These are phyloP conservation scores for Copromyces sp. DNA, from an alignment of 495 filamentous ascomycete genomes.

Conservation along the genomic window DNA sequence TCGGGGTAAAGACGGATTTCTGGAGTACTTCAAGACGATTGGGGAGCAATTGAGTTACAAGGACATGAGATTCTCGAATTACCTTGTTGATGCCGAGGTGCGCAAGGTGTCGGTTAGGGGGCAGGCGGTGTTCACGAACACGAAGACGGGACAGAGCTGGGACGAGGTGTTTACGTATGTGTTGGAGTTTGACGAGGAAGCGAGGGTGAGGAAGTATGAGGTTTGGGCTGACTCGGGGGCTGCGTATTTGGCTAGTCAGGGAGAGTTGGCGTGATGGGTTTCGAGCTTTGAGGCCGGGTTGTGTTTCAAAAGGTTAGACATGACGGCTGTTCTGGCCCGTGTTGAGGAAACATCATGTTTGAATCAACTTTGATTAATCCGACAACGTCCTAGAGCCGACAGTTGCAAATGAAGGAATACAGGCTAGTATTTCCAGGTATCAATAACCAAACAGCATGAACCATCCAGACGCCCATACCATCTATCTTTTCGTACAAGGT, in stretches of 20 bases:
- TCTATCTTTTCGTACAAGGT: not conserved
- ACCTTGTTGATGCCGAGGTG: constrained; percentile 38
- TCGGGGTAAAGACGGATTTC: constrained; percentile 35
- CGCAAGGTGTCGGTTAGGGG: constrained; percentile 41
- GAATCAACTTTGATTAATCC: not conserved
- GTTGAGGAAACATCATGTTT: not conserved
- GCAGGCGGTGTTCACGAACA: constrained; percentile 40
- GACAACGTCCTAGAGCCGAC: not conserved
- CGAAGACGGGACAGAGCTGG: constrained; percentile 42
- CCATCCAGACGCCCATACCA: not conserved
- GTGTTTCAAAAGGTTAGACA: not conserved
- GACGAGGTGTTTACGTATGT: constrained; percentile 50
- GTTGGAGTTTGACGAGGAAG: constrained; percentile 33
- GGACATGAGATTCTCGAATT: constrained; percentile 43
- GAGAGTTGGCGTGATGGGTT: constrained; percentile 23
- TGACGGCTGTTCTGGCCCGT: not conserved
- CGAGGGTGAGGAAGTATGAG: constrained; percentile 42
- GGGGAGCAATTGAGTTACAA: constrained; percentile 30
- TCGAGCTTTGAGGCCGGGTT: not conserved
- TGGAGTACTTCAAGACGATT: constrained; percentile 39
- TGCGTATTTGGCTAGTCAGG: constrained; percentile 46
- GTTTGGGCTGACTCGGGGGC: constrained; percentile 59
- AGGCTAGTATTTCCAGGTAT: not conserved
- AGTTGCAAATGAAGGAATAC: not conserved
- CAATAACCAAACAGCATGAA: not conserved